phyloP scores from a whole-genome alignment of 2,329 filamentous ascomycete species.

The Penicillium sp. region DNA sequence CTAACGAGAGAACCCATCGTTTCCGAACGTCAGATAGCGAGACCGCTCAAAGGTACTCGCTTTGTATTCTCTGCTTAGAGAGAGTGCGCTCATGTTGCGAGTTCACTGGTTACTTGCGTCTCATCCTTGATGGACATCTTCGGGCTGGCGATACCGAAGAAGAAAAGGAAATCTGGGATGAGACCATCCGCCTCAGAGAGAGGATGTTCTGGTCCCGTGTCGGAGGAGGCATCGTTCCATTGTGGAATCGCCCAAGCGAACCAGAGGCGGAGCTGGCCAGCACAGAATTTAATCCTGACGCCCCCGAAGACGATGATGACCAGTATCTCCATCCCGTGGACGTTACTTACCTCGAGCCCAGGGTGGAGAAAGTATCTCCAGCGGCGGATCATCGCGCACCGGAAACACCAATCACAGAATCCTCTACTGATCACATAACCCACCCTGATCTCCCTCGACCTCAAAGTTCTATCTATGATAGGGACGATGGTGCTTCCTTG shows the following conservation, averaged over 20 bases:
- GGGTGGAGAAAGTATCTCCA: constrained; percentile 1
- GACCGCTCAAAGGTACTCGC: constrained; percentile 80
- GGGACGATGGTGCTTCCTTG: constrained; percentile 10
- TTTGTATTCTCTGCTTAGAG: constrained; percentile 84
- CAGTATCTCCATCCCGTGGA: constrained; percentile 11
- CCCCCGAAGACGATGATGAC: not conserved
- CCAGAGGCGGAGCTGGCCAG: constrained; percentile 19
- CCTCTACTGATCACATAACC: not conserved
- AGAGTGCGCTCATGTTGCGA: constrained; percentile 87
- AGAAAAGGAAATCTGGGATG: constrained; percentile 89
- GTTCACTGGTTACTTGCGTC: constrained; percentile 84
- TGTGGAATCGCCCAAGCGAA: constrained; percentile 40
- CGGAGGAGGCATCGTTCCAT: constrained; percentile 84
- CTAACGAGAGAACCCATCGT: constrained; percentile 75
- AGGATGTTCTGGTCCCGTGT: constrained; percentile 97
- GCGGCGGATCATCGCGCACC: not conserved
- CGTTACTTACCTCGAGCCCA: constrained; percentile 5
- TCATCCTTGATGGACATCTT: constrained; percentile 92
- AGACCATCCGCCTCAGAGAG: constrained; percentile 83
- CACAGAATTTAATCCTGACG: constrained; percentile 3
- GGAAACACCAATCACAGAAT: not conserved
- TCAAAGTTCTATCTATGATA: constrained; percentile 12
- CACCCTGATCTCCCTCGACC: constrained; percentile 1
- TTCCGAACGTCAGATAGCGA: constrained; percentile 88
- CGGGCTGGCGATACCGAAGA: constrained; percentile 78